Percentiles rank a stretch among this genome's conserved stretches.
Conservation (phyloP, 129 eudicot species). For the Chrysanthemum seticuspe region DNA sequence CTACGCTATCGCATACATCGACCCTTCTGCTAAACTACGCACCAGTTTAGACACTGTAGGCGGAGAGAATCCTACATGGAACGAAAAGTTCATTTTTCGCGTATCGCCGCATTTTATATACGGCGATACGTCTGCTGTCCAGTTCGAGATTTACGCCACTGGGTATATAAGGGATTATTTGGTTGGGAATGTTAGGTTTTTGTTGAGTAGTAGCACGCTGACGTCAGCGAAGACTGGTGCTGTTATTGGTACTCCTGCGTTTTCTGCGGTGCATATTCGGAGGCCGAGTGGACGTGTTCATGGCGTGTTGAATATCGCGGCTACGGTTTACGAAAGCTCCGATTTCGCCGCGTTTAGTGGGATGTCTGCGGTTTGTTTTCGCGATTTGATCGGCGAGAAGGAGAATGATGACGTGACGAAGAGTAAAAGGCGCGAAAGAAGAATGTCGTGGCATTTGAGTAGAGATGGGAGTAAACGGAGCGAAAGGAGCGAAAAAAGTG, state of each 20-base stretch:
- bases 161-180: slow-evolving; percentile 65
- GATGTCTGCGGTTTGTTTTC: slow-evolving; percentile 56
- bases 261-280: slow-evolving; percentile 76
- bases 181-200: slow-evolving; percentile 66
- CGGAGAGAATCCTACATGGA: slow-evolving; percentile 89
- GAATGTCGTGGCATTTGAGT: slow-evolving; percentile 45
- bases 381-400: slow-evolving; percentile 52
- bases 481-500: slow-evolving; percentile 24
- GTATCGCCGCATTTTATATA: slow-evolving; percentile 59
- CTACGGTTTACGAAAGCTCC: slow-evolving; percentile 46
- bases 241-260: slow-evolving; percentile 51
- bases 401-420: slow-evolving; percentile 12
- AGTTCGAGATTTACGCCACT: slow-evolving; percentile 73
- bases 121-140: slow-evolving; percentile 76
- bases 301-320: slow-evolving; percentile 84
- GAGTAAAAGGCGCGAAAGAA: slow-evolving; percentile 29
- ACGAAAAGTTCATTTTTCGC: slow-evolving; percentile 83
- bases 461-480: slow-evolving; percentile 55
- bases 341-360: slow-evolving; percentile 45
- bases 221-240: slow-evolving; percentile 31
- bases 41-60: slow-evolving; percentile 65
- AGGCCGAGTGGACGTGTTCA: slow-evolving; percentile 86
- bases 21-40: slow-evolving; percentile 66
- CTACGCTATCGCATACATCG: slow-evolving; percentile 71
- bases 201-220: slow-evolving; percentile 59